Base-by-base conservation (phyloP, 2,329 filamentous ascomycete genomes). In the Colletotrichum godetiae region DNA sequence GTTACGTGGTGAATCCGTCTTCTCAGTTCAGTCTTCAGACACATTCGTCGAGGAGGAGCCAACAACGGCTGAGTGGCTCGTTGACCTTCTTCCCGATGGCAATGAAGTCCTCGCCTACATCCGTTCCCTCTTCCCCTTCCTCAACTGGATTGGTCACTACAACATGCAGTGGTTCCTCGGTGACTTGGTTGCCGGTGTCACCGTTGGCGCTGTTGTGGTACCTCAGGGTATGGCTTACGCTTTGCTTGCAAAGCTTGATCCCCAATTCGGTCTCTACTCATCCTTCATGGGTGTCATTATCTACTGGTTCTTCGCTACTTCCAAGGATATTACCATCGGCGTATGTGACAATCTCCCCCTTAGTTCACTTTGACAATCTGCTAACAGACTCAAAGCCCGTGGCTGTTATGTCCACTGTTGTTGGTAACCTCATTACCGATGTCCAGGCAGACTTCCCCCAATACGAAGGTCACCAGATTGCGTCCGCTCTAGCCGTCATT, bases 251-350 rank as follows among this genome's bases (percentile, higher is more conserved):
- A 89, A 92, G 74, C 88, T 98, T n/a, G 88, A 90, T 0, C 90
- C 93, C 6, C 88, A 98, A 80, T 98, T 92, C 79, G 96, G 96
- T 65, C 89, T 98, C 0, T 97, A 97, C 83, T 97, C 96, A 0
- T 98, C 96, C 0, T 98, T 99, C 80, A 97, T 98, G 89, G 97
- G 96, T 63, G 95, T 97, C 19, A 82, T 98, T 75, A 88, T 98
- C 74, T 99, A 99, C 84, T 98, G 96, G 96, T 93, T 98, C 80
- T 98, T 98, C 79, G 97, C 95, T 42, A 99, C 97, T 0, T 98
- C 96, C 15, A 99, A 98, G 81, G 96, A 99, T 82, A 98, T 99
- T 79, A 98, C 96, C 11, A 98, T 98, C 69, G 96, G 96, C 19
- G 93, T 94, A 87, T 84, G 92, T 89, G 2, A 4, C 63, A 61